These are phyloP conservation scores for Closterium sp. DNA, from an alignment of 139 green algal genomes.

Conservation along the genomic window DNA sequence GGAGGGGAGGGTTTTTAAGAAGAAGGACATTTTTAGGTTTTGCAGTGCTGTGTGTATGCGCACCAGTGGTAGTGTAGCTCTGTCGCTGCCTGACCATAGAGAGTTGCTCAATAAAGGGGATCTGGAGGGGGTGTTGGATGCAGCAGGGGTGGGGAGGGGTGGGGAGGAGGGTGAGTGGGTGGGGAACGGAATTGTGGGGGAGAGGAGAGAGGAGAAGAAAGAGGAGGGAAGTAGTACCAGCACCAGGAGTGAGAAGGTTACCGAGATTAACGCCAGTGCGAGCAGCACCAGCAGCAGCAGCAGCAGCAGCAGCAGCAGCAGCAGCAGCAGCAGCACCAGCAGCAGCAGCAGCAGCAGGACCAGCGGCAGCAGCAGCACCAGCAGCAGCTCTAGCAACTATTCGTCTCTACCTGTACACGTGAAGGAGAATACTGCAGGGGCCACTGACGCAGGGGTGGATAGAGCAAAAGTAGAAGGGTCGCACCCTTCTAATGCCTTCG, in stretches of 20 bases:
- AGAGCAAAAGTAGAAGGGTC: background rate
- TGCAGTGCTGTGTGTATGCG: background rate
- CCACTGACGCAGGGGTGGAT: background rate
- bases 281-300: background rate
- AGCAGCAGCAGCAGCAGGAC: background rate
- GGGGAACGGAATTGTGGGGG: background rate
- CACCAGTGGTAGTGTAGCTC: background rate
- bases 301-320: background rate
- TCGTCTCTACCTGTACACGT: background rate
- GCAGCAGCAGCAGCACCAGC: background rate
- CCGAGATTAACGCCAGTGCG: too few species aligned
- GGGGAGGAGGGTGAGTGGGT: background rate
- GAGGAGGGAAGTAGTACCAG: background rate
- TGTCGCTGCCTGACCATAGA: background rate
- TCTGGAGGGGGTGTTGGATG: background rate
- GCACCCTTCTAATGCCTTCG: background rate
- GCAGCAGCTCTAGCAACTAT: background rate
- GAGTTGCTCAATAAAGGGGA: background rate
- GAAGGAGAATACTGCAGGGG: background rate
- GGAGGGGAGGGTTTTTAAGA: background rate
- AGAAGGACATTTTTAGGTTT: background rate
- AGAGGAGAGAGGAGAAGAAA: background rate
- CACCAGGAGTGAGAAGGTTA: background rate
- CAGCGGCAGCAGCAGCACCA: background rate
- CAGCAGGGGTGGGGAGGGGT: background rate